Evolutionary conservation across 805 yeast species (phyloP).

Genomic region (Candida silvicultrix): DNA sequence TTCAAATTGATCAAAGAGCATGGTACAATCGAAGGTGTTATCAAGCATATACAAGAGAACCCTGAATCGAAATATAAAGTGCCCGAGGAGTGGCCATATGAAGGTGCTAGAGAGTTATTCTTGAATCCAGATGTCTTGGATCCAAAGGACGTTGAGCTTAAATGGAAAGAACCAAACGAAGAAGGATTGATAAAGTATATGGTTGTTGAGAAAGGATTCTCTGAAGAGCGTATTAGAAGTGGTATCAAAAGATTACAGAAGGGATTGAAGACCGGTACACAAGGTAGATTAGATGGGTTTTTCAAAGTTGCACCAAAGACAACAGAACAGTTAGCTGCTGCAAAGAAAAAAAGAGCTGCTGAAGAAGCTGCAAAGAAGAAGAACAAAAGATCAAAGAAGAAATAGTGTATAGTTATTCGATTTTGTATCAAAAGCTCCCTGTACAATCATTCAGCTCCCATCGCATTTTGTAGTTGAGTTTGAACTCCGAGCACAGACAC

Average conservation of each 20-base stretch:
- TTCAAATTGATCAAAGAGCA: constrained; percentile 82
- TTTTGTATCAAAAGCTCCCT: too few relatives aligned
- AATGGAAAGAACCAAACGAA: constrained; percentile 86
- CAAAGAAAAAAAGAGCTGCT: constrained; percentile 22
- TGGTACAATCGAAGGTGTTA: constrained; percentile 71
- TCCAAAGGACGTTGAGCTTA: constrained; percentile 57
- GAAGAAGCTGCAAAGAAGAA: constrained; percentile 23
- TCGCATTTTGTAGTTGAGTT: not conserved
- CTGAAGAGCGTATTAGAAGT: constrained; percentile 82
- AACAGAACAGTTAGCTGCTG: constrained; percentile 32
- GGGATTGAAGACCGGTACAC: constrained; percentile 78
- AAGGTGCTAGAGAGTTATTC: constrained; percentile 81
- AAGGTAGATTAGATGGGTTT: constrained; percentile 89
- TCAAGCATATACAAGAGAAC: constrained; percentile 47
- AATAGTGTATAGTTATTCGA: constrained; percentile 3
- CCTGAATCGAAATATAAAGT: constrained; percentile 65
- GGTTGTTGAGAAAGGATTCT: constrained; percentile 85
- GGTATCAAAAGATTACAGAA: constrained; percentile 85
- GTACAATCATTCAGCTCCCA: too few relatives aligned
- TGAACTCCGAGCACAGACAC: not conserved
- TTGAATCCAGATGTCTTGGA: constrained; percentile 72
- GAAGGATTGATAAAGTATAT: constrained; percentile 78
- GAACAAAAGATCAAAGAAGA: constrained; percentile 16
- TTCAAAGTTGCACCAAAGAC: constrained; percentile 61
- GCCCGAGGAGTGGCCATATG: constrained; percentile 93